Evolutionary conservation across 148 eudicot genomes (phyloP).

Genomic region (Amaranthus palmeri): DNA sequence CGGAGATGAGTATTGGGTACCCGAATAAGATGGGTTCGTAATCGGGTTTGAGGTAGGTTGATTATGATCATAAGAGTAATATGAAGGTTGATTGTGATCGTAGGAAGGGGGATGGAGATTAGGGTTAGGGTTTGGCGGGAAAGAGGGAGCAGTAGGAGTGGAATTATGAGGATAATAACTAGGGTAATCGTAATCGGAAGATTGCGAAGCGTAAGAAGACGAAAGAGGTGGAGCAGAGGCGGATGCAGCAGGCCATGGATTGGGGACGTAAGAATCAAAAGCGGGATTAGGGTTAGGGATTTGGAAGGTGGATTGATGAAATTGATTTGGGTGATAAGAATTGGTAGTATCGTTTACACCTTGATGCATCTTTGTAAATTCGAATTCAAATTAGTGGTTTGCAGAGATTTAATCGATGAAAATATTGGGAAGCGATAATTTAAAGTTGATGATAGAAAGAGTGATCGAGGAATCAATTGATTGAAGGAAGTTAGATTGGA

Average conservation of each 20-base stretch:
- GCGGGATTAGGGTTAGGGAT: slow-evolving; percentile 37
- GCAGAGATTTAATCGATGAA: not conserved
- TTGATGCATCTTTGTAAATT: slow-evolving; percentile 31
- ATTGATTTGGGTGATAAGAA: slow-evolving; percentile 41
- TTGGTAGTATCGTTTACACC: slow-evolving; percentile 18
- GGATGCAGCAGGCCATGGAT: slow-evolving; percentile 25
- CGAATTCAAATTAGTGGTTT: slow-evolving; percentile 2
- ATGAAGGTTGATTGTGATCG: slow-evolving; percentile 32
- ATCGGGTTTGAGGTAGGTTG: slow-evolving; percentile 21
- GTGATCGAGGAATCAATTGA: not conserved
- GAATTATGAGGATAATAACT: slow-evolving; percentile 34
- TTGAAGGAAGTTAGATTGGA: not conserved
- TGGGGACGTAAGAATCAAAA: slow-evolving; percentile 33
- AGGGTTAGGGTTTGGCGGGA: slow-evolving; percentile 34
- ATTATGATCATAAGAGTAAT: slow-evolving; percentile 39
- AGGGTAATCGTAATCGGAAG: slow-evolving; percentile 41
- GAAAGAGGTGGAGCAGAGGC: slow-evolving; percentile 74
- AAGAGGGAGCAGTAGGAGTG: slow-evolving; percentile 26
- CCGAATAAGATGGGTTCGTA: slow-evolving; percentile 15
- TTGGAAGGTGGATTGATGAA: slow-evolving; percentile 29
- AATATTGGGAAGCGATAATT: not conserved
- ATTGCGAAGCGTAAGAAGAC: slow-evolving; percentile 12
- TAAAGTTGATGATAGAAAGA: not conserved
- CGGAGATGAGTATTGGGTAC: slow-evolving; percentile 22
- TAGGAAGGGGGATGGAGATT: slow-evolving; percentile 23